These are phyloP conservation scores for Hypholoma fasciculare DNA, from an alignment of 768 basidiomycete species.

Conservation along the genomic window DNA sequence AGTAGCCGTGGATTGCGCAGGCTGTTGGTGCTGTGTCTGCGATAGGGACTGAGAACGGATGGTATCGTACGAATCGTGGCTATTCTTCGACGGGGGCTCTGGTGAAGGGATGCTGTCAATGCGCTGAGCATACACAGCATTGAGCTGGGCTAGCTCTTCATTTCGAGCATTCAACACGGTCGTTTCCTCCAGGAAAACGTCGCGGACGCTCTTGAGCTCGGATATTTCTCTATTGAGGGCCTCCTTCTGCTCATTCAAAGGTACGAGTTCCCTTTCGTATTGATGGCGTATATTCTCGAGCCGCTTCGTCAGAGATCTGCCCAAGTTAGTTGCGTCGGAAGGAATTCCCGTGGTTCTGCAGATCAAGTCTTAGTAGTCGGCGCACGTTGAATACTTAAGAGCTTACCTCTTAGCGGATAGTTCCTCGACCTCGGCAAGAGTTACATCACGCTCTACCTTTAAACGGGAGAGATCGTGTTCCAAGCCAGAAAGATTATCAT, in stretches of 20 bases:
- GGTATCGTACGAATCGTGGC: conserved; percentile 29
- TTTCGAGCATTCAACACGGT: conserved; percentile 89
- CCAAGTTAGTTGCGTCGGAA: conserved; percentile 43
- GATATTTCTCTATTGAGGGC: conserved; percentile 75
- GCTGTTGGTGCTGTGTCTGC: conserved; percentile 18
- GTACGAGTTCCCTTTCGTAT: conserved; percentile 85
- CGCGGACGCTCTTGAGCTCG: conserved; percentile 84
- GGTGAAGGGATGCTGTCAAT: conserved; percentile 56
- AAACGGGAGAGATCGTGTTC: conserved; percentile 87
- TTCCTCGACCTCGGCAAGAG: conserved; percentile 93
- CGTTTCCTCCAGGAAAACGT: conserved; percentile 89
- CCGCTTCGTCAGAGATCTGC: conserved; percentile 78
- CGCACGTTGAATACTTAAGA: background rate
- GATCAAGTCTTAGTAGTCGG: conserved; percentile 2
- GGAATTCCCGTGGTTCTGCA: conserved; percentile 28
- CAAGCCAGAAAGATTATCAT: conserved; percentile 70
- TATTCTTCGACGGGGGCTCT: conserved; percentile 32
- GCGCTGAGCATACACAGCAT: conserved; percentile 77
- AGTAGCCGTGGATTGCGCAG: conserved; percentile 6
- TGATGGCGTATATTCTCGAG: conserved; percentile 86
- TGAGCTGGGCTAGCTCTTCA: conserved; percentile 88
- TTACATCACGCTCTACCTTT: conserved; percentile 87
- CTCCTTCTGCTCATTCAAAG: conserved; percentile 82
- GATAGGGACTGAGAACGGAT: conserved; percentile 10
- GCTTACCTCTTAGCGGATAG: conserved; percentile 74